Percentiles rank a stretch among this genome's conserved stretches.
Evolutionary conservation across 2,329 filamentous ascomycete genomes (phyloP).

Genomic region (Parafenestella ontariensis): DNA sequence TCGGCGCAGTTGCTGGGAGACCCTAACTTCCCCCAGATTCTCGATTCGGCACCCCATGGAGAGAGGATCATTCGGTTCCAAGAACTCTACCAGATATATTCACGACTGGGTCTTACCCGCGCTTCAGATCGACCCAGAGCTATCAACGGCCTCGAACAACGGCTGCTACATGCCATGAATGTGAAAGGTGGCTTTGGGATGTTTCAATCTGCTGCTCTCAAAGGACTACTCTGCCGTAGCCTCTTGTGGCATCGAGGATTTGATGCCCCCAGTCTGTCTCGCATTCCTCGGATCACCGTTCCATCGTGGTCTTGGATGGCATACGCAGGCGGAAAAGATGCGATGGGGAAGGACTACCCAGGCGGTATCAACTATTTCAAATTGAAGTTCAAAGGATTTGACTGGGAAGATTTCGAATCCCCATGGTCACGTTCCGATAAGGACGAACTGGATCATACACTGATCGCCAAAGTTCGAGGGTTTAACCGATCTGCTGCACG

Average conservation of each 20-base stretch:
- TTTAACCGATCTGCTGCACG: not conserved
- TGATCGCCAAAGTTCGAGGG: not conserved
- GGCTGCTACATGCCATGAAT: conserved; percentile 29
- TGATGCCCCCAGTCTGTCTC: not conserved
- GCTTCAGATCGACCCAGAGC: conserved; percentile 38
- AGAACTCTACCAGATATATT: conserved; percentile 30
- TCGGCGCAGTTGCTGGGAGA: conserved; percentile 36
- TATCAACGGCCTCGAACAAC: conserved; percentile 42
- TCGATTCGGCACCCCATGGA: conserved; percentile 1
- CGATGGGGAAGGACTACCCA: too few relatives aligned
- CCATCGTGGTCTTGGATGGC: conserved; percentile 27
- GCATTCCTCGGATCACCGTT: conserved; percentile 1
- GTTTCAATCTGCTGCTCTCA: conserved; percentile 25
- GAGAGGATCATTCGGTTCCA: conserved; percentile 14
- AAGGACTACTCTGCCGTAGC: conserved; percentile 15
- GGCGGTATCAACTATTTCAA: conserved; percentile 24
- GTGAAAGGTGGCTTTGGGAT: conserved; percentile 40
- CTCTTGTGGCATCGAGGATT: conserved; percentile 10
- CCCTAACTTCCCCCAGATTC: conserved; percentile 28
- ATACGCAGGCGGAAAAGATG: conserved; percentile 20
- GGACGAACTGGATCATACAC: not conserved
- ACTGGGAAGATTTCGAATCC: conserved; percentile 20
- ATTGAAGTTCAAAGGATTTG: conserved; percentile 3
- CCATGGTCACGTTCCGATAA: not conserved
- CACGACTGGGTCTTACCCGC: conserved; percentile 29